Evolutionary conservation across 495 filamentous ascomycete species (phyloP).

Genomic region (Penicillium subrubescens): DNA sequence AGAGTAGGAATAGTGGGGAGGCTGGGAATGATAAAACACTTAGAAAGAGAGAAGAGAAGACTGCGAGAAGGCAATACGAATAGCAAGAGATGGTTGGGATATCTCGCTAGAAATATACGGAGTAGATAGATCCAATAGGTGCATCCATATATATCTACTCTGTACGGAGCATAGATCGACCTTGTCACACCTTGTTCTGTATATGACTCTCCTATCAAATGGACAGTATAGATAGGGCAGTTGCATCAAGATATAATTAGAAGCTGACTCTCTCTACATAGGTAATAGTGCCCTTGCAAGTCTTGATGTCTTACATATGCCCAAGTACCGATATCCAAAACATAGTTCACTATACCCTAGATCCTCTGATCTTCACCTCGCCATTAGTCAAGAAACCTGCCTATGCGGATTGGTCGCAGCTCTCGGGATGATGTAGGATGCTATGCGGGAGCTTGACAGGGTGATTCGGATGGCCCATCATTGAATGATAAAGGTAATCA

Average conservation of each 20-base stretch:
- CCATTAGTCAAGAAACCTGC: not conserved
- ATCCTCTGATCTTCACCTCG: not conserved
- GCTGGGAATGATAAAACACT: not conserved
- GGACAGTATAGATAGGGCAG: too few species aligned
- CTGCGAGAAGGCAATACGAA: not conserved
- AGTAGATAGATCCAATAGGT: not conserved
- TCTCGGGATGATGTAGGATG: constrained; percentile 4
- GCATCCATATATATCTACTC: not conserved
- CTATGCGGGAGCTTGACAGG: not conserved
- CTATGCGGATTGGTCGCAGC: not conserved
- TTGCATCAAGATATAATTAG: too few species aligned
- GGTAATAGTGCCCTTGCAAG: too few species aligned
- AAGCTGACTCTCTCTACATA: too few species aligned
- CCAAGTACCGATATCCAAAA: too few species aligned
- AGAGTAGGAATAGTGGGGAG: not conserved
- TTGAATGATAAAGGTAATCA: not conserved
- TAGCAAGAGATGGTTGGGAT: not conserved
- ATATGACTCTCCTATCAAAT: too few species aligned
- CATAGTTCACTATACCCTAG: not conserved
- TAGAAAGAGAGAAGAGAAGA: too few species aligned
- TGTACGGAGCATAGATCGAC: too few species aligned
- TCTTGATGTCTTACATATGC: too few species aligned
- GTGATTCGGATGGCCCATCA: not conserved
- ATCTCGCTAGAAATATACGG: not conserved
- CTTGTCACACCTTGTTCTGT: too few species aligned